Conservation (phyloP, 2,329 filamentous ascomycete species). For the Penicillium italicum region DNA sequence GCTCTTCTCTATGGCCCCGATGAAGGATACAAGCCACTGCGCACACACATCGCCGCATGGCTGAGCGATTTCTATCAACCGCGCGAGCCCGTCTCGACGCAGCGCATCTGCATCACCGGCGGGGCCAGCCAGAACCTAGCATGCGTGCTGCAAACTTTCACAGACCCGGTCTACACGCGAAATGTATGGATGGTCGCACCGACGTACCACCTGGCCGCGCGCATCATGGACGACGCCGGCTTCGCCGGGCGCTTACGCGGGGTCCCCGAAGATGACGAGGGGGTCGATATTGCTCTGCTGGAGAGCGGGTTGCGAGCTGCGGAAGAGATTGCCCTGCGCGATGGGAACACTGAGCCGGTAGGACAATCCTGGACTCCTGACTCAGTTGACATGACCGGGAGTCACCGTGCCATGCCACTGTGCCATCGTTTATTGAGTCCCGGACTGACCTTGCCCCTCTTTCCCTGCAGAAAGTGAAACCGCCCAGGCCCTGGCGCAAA, state of each 20-base stretch:
- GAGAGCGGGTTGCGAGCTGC: slow-evolving; percentile 49
- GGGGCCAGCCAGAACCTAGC: slow-evolving; percentile 82
- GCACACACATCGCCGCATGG: slow-evolving; percentile 67
- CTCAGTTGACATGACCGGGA: background rate
- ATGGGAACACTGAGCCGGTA: slow-evolving; percentile 46
- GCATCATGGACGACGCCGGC: slow-evolving; percentile 79
- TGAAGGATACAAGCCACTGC: slow-evolving; percentile 66
- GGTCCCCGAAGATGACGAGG: slow-evolving; percentile 73
- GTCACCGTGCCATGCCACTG: background rate
- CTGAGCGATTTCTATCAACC: slow-evolving; percentile 60
- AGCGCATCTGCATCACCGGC: slow-evolving; percentile 74
- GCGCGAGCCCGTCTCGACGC: slow-evolving; percentile 43
- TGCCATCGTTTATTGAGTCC: slow-evolving; percentile 1
- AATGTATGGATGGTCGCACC: slow-evolving; percentile 78
- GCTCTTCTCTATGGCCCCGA: slow-evolving; percentile 79
- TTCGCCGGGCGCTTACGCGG: slow-evolving; percentile 65
- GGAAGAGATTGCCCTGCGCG: slow-evolving; percentile 44
- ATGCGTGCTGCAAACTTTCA: slow-evolving; percentile 72
- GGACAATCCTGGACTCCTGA: slow-evolving; percentile 13
- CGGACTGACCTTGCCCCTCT: slow-evolving; percentile 4
- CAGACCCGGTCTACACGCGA: slow-evolving; percentile 71
- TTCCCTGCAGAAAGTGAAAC: slow-evolving; percentile 52
- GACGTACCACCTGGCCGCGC: slow-evolving; percentile 77
- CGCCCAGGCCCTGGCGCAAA: slow-evolving; percentile 61
- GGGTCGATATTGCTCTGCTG: slow-evolving; percentile 65